Base-by-base conservation (phyloP, 2,329 filamentous ascomycete species). In the Colletotrichum liaoningense region DNA sequence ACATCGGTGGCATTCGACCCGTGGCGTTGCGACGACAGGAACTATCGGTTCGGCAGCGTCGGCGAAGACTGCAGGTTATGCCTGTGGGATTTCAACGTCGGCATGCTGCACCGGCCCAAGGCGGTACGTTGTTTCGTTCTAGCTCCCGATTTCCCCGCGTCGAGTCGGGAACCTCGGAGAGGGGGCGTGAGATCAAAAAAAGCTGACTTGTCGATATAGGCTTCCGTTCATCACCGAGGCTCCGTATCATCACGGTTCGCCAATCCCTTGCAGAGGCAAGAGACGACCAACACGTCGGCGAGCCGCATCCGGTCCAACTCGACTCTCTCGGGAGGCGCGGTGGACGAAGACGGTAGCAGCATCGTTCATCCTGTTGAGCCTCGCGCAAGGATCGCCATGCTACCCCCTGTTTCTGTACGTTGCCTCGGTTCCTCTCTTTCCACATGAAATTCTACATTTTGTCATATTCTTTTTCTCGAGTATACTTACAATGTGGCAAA, bases 21-120 rank as follows among this genome's bases (percentile, higher is more conserved):
- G 0, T 99, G 97, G 97, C 90, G 95, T 75, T 99, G 97, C 79
- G 97, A 99, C 79, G 95, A 97, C 80, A 91, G 93, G 77, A 98
- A 95, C 78, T 99, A 99, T 83, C 91, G 97, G 1, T 98, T 99
- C 79, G 97, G 97, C 35, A 98, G 95, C 78, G 96, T 99, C 1
- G 97, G 96, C 16, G 96, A 98, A 80, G 97, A 99, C 81, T 94
- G 95, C 78, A 89, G 95, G 70, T 86, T 99, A 22, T 90, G 98
- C 72, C 86, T 99, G 14, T 99, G 97, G 97, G 97, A 99, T 85
- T 99, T 99, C 81, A 98, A 93, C 76, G 95, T 98, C 55, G 95
- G 95, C 77, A 98, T 98, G 96, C 88, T 99, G 78, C 94, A 97
- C 82, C 90, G 95, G 73, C 96, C 97, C 24, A 96, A 96, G 84